phyloP scores from a whole-genome alignment of 2,329 filamentous ascomycete species.

The Curvularia sp. region DNA sequence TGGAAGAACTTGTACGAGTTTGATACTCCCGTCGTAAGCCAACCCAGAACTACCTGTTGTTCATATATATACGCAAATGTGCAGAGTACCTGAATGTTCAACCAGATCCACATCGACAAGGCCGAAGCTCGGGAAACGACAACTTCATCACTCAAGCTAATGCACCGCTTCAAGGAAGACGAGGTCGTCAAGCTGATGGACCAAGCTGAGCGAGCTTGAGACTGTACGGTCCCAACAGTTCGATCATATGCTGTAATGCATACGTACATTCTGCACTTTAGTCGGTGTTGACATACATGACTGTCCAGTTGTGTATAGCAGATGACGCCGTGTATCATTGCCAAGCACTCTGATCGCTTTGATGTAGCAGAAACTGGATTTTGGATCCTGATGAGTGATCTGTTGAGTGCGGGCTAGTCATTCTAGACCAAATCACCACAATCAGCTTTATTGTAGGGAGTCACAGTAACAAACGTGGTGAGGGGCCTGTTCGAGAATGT shows the following conservation, averaged over 20 bases:
- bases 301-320: background rate
- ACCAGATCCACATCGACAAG: constrained; percentile 68
- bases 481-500: background rate
- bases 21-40: constrained; percentile 76
- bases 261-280: background rate
- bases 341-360: background rate
- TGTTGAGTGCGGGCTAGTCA: too few relatives aligned
- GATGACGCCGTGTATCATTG: background rate
- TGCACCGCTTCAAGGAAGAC: constrained; percentile 75
- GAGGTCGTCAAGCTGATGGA: constrained; percentile 75
- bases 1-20: constrained; percentile 82
- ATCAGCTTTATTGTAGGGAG: background rate
- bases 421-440: background rate
- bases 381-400: background rate
- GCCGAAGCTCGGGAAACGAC: constrained; percentile 57
- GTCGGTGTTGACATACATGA: background rate
- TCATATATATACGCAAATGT: constrained; percentile 1
- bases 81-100: constrained; percentile 34
- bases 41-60: background rate
- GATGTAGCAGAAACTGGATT: background rate
- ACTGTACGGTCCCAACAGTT: background rate
- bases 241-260: background rate
- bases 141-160: constrained; percentile 70
- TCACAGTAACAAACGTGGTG: background rate
- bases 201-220: constrained; percentile 43